Percentiles rank a stretch among this genome's conserved stretches.
Evolutionary conservation across 306 rosid genomes (phyloP).

Genomic region (Lotus japonicus): DNA sequence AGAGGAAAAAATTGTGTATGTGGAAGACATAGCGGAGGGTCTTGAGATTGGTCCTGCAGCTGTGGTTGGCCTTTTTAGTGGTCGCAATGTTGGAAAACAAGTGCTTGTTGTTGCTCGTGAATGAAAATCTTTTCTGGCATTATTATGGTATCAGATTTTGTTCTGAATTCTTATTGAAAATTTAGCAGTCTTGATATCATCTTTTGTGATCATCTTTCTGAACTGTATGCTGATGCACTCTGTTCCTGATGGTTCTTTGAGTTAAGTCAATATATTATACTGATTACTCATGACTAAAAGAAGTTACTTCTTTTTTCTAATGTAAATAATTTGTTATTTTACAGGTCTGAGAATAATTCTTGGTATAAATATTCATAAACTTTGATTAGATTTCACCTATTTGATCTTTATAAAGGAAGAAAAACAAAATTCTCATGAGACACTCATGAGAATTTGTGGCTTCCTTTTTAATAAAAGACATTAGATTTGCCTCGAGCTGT

Average conservation of each 20-base stretch:
- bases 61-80: conserved; percentile 29
- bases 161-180: neutral
- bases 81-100: conserved; percentile 31
- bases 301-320: neutral
- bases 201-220: neutral
- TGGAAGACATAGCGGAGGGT: conserved; percentile 29
- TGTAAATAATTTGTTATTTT: neutral
- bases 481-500: too few relatives aligned
- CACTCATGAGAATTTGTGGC: too few relatives aligned
- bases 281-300: neutral
- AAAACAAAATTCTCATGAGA: too few relatives aligned
- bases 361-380: neutral
- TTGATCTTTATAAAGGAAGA: too few relatives aligned
- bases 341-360: neutral
- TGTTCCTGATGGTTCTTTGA: neutral
- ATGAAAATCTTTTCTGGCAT: neutral
- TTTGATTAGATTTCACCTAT: too few relatives aligned
- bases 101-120: conserved; percentile 30
- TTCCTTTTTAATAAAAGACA: too few relatives aligned
- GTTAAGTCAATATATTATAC: neutral
- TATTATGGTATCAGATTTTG: neutral
- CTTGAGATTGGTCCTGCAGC: conserved; percentile 33
- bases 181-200: neutral
- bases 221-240: neutral
- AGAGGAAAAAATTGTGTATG: conserved; percentile 29